Base-by-base conservation (phyloP, 108 stramenopile genomes). In the Fistulifera pelliculosa region DNA sequence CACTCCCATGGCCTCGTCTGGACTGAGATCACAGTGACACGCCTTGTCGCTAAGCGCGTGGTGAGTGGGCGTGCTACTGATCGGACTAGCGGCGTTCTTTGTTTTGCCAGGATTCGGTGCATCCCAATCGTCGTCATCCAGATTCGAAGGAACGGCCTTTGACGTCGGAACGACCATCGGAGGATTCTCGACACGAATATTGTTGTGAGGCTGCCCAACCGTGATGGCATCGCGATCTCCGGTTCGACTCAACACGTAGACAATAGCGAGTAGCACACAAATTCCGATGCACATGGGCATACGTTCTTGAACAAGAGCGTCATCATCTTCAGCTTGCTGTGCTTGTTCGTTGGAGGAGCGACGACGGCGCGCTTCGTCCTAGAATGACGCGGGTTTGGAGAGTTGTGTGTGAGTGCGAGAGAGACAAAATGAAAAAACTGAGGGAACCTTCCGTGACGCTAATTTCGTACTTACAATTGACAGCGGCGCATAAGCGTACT, bases 401-500 rank as follows among this genome's bases (percentile, higher is more conserved):
- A 39, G 19, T 24, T 12, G 47, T 27, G 35, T 48, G 2, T 11
- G 16, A 49, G 38, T 48, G 14, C 3, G 22, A 56, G 2, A 48
- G 24, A 24, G 1, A 64, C 1, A 39, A 44, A 28, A 49, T 49
- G 6, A 58, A 21, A 14, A 50, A 28, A 18, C 19, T 17, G 26
- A 24, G 14, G 43, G 19, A 10, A 18, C 6, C 28, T n/a, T 31
- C 3, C 15, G 17, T 50, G 27, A 6, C 11, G 16, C 21, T 16
- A 3, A 47, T 25, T 23, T 25, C 43, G 31, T 15, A 22, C 85
- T 80, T 69, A 86, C 85, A 63, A 87, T 78, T 11, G 74, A 76
- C 38, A 91, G 67, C n/a, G 89, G 89, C 61, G 89, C 89, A 60
- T 90, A 90, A 13, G 89, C 85, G 74, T 90, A 90, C 43, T 86